Evolutionary conservation across 31 red algal species (phyloP), one percentile per base, ranked within the genome.

Genomic region (Endocladia muricata): DNA sequence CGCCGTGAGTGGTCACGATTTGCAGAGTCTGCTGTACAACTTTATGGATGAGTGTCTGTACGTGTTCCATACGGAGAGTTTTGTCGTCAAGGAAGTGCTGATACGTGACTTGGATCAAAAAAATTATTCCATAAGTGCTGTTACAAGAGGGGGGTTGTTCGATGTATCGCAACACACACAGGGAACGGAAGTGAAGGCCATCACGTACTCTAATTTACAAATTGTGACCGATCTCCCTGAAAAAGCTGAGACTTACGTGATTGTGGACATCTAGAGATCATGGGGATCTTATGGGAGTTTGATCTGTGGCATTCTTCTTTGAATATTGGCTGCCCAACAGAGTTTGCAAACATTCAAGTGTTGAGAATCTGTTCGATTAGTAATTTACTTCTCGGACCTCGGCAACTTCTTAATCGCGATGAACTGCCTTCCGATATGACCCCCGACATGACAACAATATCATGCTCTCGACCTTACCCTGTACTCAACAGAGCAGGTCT

Each of bases 121-220:
- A 64, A 69, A 52, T 11, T 68, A 57, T 31, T 48, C 65, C 26
- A 59, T 86, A 8, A 40, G 48, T 8, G 73, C 59, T 19, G 39
- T 35, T 35, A 75, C 64, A 42, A 25, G 73, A 4, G 86, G 93
- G 6, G 79, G 76, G 35, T 66, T 58, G 30, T 90, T 83, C 26
- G 78, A 91, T 61, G 19, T 48, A 25, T 49, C 55, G 3, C 43
- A 44, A 6, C 78, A 90, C 49, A 58, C 67, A 9, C 86, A 93
- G 67, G 95, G 95, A 17, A 98, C 95, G 3, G 95, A 98, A 51
- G 87, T 98, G 23, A 98, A 98, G 55, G 95, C 95, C 30, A 94
- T 98, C 52, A 98, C 95, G 4, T 98, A 98, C 64, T 90, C 84
- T 19, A 89, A 91, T 31, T 91, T 98, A 86, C 85, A 93, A 73